Percentiles rank a stretch among this genome's conserved stretches.
These are phyloP conservation scores for Coemansia erecta DNA, from an alignment of 192 early-diverging fungal species.

Conservation along the genomic window DNA sequence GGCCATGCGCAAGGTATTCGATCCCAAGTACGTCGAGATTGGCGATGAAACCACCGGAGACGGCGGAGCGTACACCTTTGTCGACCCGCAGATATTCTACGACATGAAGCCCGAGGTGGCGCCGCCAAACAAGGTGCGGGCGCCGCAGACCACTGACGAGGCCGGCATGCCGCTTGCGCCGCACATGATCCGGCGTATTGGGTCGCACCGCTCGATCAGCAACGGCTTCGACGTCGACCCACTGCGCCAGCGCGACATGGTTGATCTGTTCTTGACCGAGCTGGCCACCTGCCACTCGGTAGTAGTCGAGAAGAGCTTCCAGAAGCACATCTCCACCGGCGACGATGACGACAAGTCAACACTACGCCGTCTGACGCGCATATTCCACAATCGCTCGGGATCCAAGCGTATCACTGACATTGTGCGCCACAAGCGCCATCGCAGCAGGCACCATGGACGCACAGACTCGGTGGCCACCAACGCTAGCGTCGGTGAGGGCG, in stretches of 20 bases:
- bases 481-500: slow-evolving; percentile 29
- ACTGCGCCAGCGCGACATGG: slow-evolving; percentile 59
- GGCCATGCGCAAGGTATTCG: slow-evolving; percentile 65
- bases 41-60: slow-evolving; percentile 55
- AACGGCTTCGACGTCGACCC: slow-evolving; percentile 53
- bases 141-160: slow-evolving; percentile 7
- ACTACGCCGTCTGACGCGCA: slow-evolving; percentile 27
- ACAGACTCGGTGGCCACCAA: slow-evolving; percentile 40
- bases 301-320: slow-evolving; percentile 70
- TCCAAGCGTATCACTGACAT: slow-evolving; percentile 40
- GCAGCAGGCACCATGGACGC: slow-evolving; percentile 47
- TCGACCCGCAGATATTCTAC: slow-evolving; percentile 73
- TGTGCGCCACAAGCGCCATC: slow-evolving; percentile 42
- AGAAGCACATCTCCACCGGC: slow-evolving; percentile 36
- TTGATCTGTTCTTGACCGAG: slow-evolving; percentile 73
- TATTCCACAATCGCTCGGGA: slow-evolving; percentile 30
- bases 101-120: slow-evolving; percentile 63
- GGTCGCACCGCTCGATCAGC: slow-evolving; percentile 44
- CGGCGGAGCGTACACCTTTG: slow-evolving; percentile 68
- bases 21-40: slow-evolving; percentile 63
- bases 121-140: slow-evolving; percentile 23
- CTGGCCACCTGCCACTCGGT: slow-evolving; percentile 95
- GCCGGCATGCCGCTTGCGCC: slow-evolving; percentile 5
- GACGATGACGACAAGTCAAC: slow-evolving; percentile 45
- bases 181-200: slow-evolving; percentile 25